Percentiles rank a stretch among this genome's conserved stretches.
phyloP scores from a whole-genome alignment of 305 asterid genomes.

The Ruellia speciosa region DNA sequence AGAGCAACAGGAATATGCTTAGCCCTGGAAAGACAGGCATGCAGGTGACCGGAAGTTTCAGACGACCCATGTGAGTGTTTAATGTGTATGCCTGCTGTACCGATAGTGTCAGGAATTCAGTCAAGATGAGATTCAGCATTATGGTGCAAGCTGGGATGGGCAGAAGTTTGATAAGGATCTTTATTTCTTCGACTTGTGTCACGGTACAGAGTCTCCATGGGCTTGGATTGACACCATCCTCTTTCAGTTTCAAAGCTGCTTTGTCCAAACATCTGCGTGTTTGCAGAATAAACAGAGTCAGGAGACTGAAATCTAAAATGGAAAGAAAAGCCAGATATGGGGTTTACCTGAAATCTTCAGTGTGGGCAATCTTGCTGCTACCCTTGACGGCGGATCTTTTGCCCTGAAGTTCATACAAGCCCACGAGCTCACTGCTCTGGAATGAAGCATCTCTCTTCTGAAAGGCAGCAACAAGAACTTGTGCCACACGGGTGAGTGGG shows the following conservation, averaged over 20 bases:
- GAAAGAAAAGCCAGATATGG: not conserved
- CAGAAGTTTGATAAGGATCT: constrained; percentile 68
- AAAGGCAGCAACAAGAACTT: constrained; percentile 80
- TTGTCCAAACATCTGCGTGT: constrained; percentile 71
- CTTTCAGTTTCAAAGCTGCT: constrained; percentile 87
- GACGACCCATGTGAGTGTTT: constrained; percentile 74
- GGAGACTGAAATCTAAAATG: not conserved
- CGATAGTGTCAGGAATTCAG: constrained; percentile 80
- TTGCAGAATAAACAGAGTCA: constrained; percentile 5
- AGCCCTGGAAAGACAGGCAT: constrained; percentile 98
- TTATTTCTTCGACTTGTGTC: constrained; percentile 96
- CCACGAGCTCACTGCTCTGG: constrained; percentile 65
- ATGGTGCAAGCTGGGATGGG: constrained; percentile 86
- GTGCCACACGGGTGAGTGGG: constrained; percentile 93
- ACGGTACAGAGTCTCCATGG: constrained; percentile 94
- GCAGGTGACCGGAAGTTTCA: constrained; percentile 92
- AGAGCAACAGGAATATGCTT: constrained; percentile 80
- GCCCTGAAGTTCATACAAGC: constrained; percentile 84
- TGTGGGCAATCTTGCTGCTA: constrained; percentile 76
- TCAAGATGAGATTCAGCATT: constrained; percentile 66
- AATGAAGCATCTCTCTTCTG: constrained; percentile 63
- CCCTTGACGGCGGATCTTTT: constrained; percentile 83
- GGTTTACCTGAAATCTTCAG: constrained; percentile 79
- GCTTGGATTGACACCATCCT: constrained; percentile 49
- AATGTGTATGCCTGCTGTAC: constrained; percentile 92